A percentile compares a stretch with the other conserved stretches of the same genome.
phyloP scores from a whole-genome alignment of 2,329 filamentous ascomycete genomes.

The Alternaria triticimaculans region DNA sequence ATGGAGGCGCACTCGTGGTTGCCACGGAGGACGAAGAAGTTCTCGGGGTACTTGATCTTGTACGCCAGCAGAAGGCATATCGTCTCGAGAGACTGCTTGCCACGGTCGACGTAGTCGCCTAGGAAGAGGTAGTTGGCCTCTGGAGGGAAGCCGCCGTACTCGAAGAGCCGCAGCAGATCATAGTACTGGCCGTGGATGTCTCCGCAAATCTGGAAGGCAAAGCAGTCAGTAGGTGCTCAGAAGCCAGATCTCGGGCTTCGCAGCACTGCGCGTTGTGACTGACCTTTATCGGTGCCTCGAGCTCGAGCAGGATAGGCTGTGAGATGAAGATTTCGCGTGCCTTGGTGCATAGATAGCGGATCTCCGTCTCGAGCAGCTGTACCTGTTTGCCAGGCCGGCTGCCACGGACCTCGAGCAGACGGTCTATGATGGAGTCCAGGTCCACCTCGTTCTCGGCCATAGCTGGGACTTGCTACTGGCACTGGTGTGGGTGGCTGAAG shows the following conservation, averaged over 20 bases:
- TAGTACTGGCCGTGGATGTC: conserved; percentile 99
- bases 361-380: conserved; percentile 94
- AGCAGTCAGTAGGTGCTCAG: conserved; percentile 20
- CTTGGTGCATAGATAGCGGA: conserved; percentile 97
- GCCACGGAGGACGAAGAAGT: conserved; percentile 97
- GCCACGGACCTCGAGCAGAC: conserved; percentile 94
- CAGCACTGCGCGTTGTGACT: conserved; percentile 33
- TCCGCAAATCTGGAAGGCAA: conserved; percentile 80
- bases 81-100: conserved; percentile 98
- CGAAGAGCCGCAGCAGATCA: conserved; percentile 94
- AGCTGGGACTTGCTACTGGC: conserved; percentile 52
- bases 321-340: conserved; percentile 99
- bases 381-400: conserved; percentile 99
- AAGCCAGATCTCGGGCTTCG: conserved; percentile 1
- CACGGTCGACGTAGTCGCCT: conserved; percentile 97
- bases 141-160: conserved; percentile 97
- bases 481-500: conserved; percentile 25
- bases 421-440: conserved; percentile 98
- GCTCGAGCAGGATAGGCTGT: conserved; percentile 95
- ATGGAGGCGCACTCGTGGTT: conserved; percentile 99
- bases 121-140: conserved; percentile 99
- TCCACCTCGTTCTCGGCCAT: conserved; percentile 93
- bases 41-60: conserved; percentile 99
- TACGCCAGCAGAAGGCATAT: conserved; percentile 96
- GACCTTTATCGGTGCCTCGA: conserved; percentile 99